Evolutionary conservation across 495 filamentous ascomycete genomes (phyloP).

Genomic region (Daldinia bambusicola): DNA sequence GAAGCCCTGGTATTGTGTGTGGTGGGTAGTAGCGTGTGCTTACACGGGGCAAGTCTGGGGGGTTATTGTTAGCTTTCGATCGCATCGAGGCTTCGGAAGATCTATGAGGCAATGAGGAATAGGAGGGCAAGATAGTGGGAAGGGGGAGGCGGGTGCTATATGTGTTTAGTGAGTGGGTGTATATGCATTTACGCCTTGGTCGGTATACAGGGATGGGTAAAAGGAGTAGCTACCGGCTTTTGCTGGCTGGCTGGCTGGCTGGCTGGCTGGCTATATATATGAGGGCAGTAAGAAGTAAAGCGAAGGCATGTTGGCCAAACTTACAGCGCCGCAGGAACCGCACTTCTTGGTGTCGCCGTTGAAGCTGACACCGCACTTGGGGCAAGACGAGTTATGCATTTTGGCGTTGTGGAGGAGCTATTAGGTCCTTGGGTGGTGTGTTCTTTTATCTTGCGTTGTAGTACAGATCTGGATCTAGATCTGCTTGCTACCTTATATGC

Average conservation of each 20-base stretch:
- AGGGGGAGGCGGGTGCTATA: neutral
- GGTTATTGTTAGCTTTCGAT: slow-evolving; percentile 12
- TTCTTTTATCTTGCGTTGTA: neutral
- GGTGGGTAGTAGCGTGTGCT: slow-evolving; percentile 18
- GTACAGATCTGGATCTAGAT: neutral
- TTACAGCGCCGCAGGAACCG: slow-evolving; percentile 61
- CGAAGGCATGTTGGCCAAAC: no score
- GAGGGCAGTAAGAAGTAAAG: neutral
- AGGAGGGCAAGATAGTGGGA: neutral
- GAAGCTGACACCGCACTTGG: slow-evolving; percentile 60
- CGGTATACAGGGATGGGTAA: no score
- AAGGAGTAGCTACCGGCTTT: no score
- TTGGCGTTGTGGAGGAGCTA: slow-evolving; percentile 26
- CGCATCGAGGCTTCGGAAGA: neutral
- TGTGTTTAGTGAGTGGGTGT: no score
- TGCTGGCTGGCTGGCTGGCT: no score
- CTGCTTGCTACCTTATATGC: neutral
- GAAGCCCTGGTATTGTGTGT: neutral
- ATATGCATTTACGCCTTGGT: no score
- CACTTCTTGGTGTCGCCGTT: slow-evolving; percentile 57
- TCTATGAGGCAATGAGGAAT: neutral
- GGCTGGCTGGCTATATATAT: neutral
- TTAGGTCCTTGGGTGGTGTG: slow-evolving; percentile 1
- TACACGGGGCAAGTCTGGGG: slow-evolving; percentile 49
- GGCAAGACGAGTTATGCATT: slow-evolving; percentile 59